Evolutionary conservation across 2,329 filamentous ascomycete genomes (phyloP).

Genomic region (Alternaria alternata): DNA sequence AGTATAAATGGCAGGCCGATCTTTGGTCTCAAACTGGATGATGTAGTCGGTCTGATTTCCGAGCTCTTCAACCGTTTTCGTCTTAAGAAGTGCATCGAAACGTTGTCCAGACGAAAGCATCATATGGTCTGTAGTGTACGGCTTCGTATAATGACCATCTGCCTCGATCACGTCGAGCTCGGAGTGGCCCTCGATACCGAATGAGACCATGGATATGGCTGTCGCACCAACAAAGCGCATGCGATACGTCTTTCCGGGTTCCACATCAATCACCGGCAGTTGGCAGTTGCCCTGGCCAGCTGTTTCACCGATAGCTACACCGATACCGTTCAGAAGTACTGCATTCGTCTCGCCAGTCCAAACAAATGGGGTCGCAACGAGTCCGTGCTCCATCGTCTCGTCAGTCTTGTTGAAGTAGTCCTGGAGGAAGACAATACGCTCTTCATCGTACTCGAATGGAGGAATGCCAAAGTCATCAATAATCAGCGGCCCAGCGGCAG

Average conservation of each 20-base stretch:
- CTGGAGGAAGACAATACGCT: slow-evolving; percentile 63
- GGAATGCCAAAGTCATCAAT: slow-evolving; percentile 59
- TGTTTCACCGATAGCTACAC: slow-evolving; percentile 53
- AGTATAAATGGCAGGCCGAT: slow-evolving; percentile 56
- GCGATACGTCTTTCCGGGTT: slow-evolving; percentile 68
- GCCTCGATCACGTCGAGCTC: slow-evolving; percentile 67
- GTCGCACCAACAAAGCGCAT: slow-evolving; percentile 67
- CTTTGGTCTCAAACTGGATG: slow-evolving; percentile 61
- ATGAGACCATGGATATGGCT: slow-evolving; percentile 62
- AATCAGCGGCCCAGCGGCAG: slow-evolving; percentile 65
- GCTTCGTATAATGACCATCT: slow-evolving; percentile 63
- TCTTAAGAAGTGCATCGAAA: slow-evolving; percentile 65
- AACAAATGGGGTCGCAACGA: slow-evolving; percentile 59
- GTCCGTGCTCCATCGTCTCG: slow-evolving; percentile 58
- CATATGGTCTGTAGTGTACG: slow-evolving; percentile 57
- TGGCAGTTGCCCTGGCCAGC: slow-evolving; percentile 51
- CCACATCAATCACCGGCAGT: slow-evolving; percentile 64
- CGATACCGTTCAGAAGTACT: slow-evolving; percentile 66
- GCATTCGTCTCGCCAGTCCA: slow-evolving; percentile 68
- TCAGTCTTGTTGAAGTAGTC: slow-evolving; percentile 68
- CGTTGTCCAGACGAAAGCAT: slow-evolving; percentile 67
- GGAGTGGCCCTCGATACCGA: slow-evolving; percentile 66
- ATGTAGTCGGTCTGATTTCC: slow-evolving; percentile 51
- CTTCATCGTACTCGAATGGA: slow-evolving; percentile 70
- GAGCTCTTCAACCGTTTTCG: slow-evolving; percentile 61